Base-by-base conservation (phyloP, 2,329 filamentous ascomycete genomes). In the Knoxdaviesia proteae region DNA sequence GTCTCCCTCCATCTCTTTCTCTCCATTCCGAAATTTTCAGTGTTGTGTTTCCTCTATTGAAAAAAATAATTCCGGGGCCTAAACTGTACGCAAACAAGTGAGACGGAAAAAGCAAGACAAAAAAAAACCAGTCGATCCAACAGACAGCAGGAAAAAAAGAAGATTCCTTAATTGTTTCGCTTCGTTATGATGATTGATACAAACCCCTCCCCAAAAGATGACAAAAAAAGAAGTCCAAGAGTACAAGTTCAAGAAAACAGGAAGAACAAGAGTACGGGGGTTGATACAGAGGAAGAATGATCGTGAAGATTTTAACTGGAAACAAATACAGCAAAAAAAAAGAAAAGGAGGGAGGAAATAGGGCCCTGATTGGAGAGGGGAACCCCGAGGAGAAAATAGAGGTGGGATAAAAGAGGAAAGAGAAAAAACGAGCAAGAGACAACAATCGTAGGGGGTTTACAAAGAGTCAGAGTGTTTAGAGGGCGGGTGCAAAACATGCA, bases 21-120 rank as follows among this genome's bases (percentile, higher is more conserved):
- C 20, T 20, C 20, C 20, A 20, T 20, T 20, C 20, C 20, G 3
- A 20, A 20, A 20, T 20, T 20, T 20, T 20, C 20, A 20, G 20
- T 20, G 20, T 20, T 20, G 20, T 20, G n/a, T 20, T 20, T 3
- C 20, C 3, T 20, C 20, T 20, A 20, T 2, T 20, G 20, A 20
- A 20, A 20, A 20, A 20, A 20, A 20, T 2, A 20, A 20, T 20
- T 20, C 20, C 20, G 2, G 20, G 20, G 20, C 20, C 20, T 20
- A 20, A 20, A 32, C 20, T 20, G 5, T 3, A 32, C 20, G 6
- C n/a, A 39, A 5, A 32, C 6, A 31, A 11, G n/a, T 29, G 6
- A 5, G 30, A 39, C 6, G n/a, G 37, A 41, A 38, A 34, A 41
- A 41, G 34, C 30, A 41, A 41, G 11, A 44, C 39, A 41, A 36